These are phyloP conservation scores for Hypoxylon cercidicola DNA, from an alignment of 495 filamentous ascomycete species.

Conservation along the genomic window DNA sequence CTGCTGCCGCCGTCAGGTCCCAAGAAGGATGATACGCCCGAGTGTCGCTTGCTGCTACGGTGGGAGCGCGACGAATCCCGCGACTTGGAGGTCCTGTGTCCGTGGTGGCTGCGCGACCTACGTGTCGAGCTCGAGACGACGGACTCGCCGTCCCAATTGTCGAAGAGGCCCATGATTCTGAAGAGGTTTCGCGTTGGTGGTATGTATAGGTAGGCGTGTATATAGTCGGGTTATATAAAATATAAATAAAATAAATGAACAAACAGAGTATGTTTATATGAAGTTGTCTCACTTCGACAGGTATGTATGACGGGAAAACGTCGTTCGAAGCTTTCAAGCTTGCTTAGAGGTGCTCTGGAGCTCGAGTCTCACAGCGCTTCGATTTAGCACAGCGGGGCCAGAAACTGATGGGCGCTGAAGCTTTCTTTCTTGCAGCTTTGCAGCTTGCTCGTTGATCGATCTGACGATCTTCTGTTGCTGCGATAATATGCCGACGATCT, in stretches of 20 bases:
- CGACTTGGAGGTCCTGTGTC: conserved; percentile 44
- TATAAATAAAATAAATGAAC: conserved; percentile 8
- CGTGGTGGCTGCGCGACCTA: conserved; percentile 47
- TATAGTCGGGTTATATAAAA: too few relatives aligned
- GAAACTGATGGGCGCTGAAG: conserved; percentile 10
- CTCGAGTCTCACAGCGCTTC: conserved; percentile 26
- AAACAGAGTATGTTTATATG: conserved; percentile 14
- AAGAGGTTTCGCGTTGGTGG: background rate
- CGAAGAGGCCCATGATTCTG: conserved; percentile 53
- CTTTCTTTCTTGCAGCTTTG: conserved; percentile 1
- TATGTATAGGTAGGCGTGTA: conserved; percentile 19
- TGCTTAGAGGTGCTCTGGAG: too few relatives aligned
- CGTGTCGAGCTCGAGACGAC: conserved; percentile 52
- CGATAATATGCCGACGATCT: conserved; percentile 18
- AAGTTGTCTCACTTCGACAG: conserved; percentile 26
- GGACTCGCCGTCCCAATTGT: conserved; percentile 53
- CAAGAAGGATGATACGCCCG: conserved; percentile 47
- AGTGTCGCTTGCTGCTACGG: conserved; percentile 42
- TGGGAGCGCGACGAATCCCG: conserved; percentile 45
- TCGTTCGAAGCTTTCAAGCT: background rate
- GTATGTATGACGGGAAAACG: conserved; percentile 4
- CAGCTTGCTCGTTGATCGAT: background rate
- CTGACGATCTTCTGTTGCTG: conserved; percentile 6
- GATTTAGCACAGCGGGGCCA: conserved; percentile 20
- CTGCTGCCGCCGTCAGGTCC: conserved; percentile 47